Evolutionary conservation across 2,329 filamentous ascomycete genomes (phyloP).

Genomic region (Ambrosiella cleistominuta): DNA sequence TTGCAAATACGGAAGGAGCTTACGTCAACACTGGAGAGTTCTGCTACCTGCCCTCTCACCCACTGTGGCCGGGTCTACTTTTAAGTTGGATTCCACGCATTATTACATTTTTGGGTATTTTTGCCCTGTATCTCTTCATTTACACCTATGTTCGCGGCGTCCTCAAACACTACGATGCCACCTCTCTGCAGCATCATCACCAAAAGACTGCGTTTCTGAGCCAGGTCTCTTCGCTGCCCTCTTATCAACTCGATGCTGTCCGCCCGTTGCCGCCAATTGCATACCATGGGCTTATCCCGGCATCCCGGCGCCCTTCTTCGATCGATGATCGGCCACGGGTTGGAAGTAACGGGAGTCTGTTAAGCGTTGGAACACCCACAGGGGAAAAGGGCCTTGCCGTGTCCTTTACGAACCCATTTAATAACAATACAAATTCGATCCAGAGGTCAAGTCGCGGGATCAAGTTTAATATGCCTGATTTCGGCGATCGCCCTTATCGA

Average conservation of each 20-base stretch:
- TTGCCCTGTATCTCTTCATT: conserved; percentile 49
- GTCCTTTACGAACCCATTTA: conserved; percentile 4
- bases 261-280: conserved; percentile 19
- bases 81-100: conserved; percentile 62
- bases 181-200: conserved; percentile 5
- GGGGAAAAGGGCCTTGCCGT: not conserved
- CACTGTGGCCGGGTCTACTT: conserved; percentile 50
- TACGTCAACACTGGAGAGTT: conserved; percentile 49
- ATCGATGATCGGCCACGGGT: not conserved
- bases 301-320: conserved; percentile 13
- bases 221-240: conserved; percentile 1
- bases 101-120: conserved; percentile 44
- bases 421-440: not conserved
- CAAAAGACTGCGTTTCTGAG: conserved; percentile 4
- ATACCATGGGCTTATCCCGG: conserved; percentile 19
- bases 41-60: conserved; percentile 50
- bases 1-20: conserved; percentile 33
- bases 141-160: conserved; percentile 43
- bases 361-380: not conserved
- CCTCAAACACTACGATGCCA: conserved; percentile 10
- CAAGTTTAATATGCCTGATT: conserved; percentile 11
- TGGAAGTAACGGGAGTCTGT: conserved; percentile 2
- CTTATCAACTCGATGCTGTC: conserved; percentile 13
- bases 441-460: conserved; percentile 3
- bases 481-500: not conserved